Base-by-base conservation (phyloP, 352 stramenopile species). In the Globisporangium parvum region DNA sequence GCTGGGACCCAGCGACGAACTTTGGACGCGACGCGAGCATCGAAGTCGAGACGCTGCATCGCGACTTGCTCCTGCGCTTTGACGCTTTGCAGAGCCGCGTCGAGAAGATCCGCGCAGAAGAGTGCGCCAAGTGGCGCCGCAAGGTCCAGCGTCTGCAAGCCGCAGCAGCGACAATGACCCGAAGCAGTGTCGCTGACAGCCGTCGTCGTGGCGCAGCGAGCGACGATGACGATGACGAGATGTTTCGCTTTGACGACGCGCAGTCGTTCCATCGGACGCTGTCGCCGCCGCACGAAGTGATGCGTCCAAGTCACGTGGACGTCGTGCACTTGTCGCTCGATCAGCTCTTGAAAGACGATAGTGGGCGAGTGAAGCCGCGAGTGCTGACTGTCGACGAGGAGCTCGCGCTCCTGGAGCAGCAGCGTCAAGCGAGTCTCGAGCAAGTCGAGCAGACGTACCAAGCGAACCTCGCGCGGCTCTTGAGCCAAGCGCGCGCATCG, bases 1-100 rank as follows among this genome's bases (percentile, higher is more conserved):
- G 84, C 6, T 92, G 80, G 78, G 80, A 94, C 44, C 71, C 80
- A 0, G 75, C 69, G 2, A 76, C 69, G 6, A 68, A 77, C 26
- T 73, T 76, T 37, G 74, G 88, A 20, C 74, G 81, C 14, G 76
- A 89, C 20, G 71, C 74, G 44, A 77, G 61, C 23, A 71, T 87
- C 0, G 74, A 83, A 53, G 65, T 88, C 11, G 81, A 91, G 60
- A 72, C 64, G 0, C 55, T 77, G 42, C 68, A 87, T 40, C 67
- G 83, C 28, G 79, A 89, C 40, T 17, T 85, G 33, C 52, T 77
- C 14, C 60, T 63, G 51, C 62, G 64, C 17, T 55, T 80, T 11
- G 51, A 85, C 28, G 48, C 61, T 8, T 50, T 80, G 41, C 66
- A 65, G 26, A 55, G 57, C 8, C 55, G 51, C n/a, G 44, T 72